Conservation (phyloP, 805 yeast genomes). For the Cyberlindnera bimundalis region DNA sequence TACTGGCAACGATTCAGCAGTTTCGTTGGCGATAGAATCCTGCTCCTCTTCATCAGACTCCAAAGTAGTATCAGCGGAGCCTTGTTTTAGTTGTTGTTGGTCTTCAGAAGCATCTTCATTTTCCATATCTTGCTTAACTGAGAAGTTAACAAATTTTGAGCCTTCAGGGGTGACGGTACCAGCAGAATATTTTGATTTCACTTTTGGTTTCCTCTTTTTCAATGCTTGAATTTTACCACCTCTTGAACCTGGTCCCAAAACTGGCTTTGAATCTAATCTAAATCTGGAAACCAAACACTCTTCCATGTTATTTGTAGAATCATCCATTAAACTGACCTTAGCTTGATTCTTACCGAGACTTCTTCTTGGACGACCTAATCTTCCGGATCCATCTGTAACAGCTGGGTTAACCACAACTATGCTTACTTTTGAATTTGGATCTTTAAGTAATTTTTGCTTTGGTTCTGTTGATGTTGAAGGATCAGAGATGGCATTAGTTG, state of each 20-base stretch:
- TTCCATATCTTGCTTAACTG: not conserved
- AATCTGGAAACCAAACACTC: conserved; percentile 25
- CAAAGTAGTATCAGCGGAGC: too few species aligned
- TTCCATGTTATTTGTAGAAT: conserved; percentile 21
- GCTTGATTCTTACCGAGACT: conserved; percentile 2
- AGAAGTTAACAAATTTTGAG: conserved; percentile 1
- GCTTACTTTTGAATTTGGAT: conserved; percentile 22
- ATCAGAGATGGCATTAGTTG: too few species aligned
- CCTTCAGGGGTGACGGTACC: conserved; percentile 1
- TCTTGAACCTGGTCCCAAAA: conserved; percentile 29
- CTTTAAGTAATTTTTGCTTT: conserved; percentile 25
- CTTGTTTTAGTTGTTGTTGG: not conserved
- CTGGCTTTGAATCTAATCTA: conserved; percentile 26
- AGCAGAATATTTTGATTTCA: not conserved
- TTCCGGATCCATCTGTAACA: conserved; percentile 21
- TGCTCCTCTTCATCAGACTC: too few species aligned
- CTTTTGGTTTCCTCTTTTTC: not conserved
- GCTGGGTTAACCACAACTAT: conserved; percentile 29
- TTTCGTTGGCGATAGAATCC: too few species aligned
- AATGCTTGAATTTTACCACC: conserved; percentile 25
- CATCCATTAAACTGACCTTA: conserved; percentile 1
- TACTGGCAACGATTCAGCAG: too few species aligned
- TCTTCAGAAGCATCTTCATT: not conserved
- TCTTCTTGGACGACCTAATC: conserved; percentile 29
- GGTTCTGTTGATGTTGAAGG: too few species aligned